Evolutionary conservation across 768 basidiomycete species (phyloP).

Genomic region (Antrodiella citrinella): DNA sequence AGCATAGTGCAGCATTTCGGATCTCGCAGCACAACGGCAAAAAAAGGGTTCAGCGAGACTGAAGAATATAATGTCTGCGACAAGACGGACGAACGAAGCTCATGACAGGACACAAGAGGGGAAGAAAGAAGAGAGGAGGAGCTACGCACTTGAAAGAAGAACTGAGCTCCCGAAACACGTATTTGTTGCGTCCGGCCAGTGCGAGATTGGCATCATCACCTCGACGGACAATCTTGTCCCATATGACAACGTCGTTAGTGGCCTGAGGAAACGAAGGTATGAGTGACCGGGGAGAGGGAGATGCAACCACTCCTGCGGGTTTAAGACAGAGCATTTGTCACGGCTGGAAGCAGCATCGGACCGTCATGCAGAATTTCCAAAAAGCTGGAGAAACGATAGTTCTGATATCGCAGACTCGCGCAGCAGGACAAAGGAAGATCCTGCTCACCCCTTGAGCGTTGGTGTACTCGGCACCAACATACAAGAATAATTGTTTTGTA

Average conservation of each 20-base stretch:
- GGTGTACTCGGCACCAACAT: conserved; percentile 78
- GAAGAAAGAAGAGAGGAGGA: conserved; percentile 4
- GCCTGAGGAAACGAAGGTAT: conserved; percentile 29
- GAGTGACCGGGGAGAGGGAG: background rate
- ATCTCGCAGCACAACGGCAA: background rate
- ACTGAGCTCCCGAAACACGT: conserved; percentile 70
- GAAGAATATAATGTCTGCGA: background rate
- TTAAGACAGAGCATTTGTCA: too few species aligned
- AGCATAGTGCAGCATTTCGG: background rate
- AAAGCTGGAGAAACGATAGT: too few species aligned
- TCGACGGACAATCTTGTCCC: conserved; percentile 87
- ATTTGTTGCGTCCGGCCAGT: conserved; percentile 70
- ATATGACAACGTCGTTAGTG: conserved; percentile 75
- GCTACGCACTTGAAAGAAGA: conserved; percentile 66
- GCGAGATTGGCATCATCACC: conserved; percentile 67
- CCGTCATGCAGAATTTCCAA: too few species aligned
- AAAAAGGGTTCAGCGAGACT: background rate
- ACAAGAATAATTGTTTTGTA: conserved; percentile 90
- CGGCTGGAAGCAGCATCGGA: too few species aligned
- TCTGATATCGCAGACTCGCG: conserved; percentile 2
- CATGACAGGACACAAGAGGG: background rate
- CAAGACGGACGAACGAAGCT: background rate
- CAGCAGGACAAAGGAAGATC: conserved; percentile 23
- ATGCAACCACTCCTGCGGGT: background rate
- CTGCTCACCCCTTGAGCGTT: conserved; percentile 62